Evolutionary conservation across 208 protist genomes (phyloP).

Genomic region (Angomonas ambiguus): DNA sequence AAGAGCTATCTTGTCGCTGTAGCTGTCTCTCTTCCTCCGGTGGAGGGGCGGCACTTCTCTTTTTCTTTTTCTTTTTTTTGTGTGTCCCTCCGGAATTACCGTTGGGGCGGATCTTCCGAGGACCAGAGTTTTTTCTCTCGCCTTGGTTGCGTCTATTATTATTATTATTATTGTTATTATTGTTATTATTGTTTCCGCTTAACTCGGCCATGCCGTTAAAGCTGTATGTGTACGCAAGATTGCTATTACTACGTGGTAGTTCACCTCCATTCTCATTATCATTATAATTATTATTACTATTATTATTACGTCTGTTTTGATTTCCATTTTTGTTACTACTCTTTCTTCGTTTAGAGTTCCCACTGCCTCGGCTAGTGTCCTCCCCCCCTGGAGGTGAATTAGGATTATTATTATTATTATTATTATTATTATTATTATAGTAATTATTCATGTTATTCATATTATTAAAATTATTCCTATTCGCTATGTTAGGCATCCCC

Average conservation of each 20-base stretch:
- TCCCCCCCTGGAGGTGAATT: not conserved
- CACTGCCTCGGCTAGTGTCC: not conserved
- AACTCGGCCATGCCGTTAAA: not conserved
- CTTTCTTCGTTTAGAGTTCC: no score
- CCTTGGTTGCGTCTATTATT: not conserved
- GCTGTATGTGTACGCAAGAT: not conserved
- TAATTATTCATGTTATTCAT: not conserved
- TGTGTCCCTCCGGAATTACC: constrained; percentile 1
- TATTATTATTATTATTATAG: not conserved
- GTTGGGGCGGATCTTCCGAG: not conserved
- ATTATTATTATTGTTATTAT: constrained; percentile 4
- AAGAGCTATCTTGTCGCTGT: constrained; percentile 30
- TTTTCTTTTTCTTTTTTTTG: not conserved
- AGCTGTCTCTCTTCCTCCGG: not conserved
- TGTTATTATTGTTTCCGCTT: not conserved
- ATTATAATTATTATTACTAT: no score
- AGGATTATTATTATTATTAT: not conserved
- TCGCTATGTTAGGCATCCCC: no score
- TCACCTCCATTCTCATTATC: no score
- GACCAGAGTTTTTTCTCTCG: not conserved
- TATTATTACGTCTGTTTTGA: no score
- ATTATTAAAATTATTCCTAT: not conserved
- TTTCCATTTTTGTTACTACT: no score
- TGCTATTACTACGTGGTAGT: not conserved
- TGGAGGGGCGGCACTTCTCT: not conserved